These are phyloP conservation scores for Sphaceloma murrayae DNA, from an alignment of 2,329 filamentous ascomycete species.

Conservation along the genomic window DNA sequence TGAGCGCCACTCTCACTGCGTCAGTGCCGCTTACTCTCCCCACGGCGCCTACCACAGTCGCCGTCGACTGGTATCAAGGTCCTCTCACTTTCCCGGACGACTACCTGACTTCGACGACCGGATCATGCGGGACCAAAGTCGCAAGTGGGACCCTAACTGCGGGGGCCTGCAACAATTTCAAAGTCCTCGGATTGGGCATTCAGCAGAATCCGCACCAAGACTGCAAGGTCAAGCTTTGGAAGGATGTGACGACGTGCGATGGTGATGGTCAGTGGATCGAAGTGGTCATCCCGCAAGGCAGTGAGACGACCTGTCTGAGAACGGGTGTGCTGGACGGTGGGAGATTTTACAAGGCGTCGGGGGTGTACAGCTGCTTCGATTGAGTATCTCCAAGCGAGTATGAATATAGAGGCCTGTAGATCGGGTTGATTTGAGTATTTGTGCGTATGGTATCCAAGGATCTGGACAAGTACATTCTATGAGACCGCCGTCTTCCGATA, in stretches of 20 bases:
- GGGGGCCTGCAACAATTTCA: constrained; percentile 19
- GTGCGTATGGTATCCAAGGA: too few species aligned
- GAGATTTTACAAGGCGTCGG: constrained; percentile 21
- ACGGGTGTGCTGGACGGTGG: constrained; percentile 24
- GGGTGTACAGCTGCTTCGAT: constrained; percentile 23
- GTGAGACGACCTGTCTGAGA: constrained; percentile 19
- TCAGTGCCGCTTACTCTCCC: neutral
- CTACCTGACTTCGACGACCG: constrained; percentile 9
- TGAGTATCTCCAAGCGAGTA: neutral
- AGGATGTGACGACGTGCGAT: constrained; percentile 21
- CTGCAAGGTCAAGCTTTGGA: constrained; percentile 21
- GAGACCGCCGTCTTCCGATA: too few species aligned
- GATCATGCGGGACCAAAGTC: constrained; percentile 19
- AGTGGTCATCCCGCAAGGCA: constrained; percentile 14
- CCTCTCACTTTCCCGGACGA: constrained; percentile 12
- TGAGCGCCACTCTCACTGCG: neutral
- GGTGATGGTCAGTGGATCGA: constrained; percentile 12
- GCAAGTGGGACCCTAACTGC: constrained; percentile 18
- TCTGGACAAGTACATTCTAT: too few species aligned
- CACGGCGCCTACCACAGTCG: neutral
- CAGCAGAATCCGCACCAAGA: constrained; percentile 18
- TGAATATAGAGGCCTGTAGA: too few species aligned
- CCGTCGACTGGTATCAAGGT: constrained; percentile 18
- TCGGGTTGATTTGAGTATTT: neutral
- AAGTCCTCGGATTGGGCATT: constrained; percentile 20